Base-by-base conservation (phyloP, 192 early-diverging fungal genomes). In the Kickxella alabastrina region DNA sequence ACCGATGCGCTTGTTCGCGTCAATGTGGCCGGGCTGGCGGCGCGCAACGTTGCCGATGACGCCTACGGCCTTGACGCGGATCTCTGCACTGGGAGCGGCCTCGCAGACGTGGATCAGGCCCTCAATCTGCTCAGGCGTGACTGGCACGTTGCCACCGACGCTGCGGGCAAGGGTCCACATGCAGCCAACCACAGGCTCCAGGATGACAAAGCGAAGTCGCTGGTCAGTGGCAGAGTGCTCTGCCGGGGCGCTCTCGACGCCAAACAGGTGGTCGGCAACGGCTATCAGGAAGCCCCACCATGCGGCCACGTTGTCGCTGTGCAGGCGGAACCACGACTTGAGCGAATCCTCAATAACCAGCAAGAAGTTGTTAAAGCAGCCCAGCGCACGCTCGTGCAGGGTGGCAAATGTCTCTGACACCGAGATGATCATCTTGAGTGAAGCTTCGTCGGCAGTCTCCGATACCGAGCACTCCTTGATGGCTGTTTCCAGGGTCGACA, bases 81-180 rank as follows among this genome's bases (percentile, higher is more conserved):
- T 42, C 8, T 57, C 74, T 2, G 71, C 12, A 9, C 60, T 37
- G 5, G 52, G 46, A 1, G 74, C 55, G 10, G 43, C 27, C 43
- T 44, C 43, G 43, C 54, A 63, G 13, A 78, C 53, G 26, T 51
- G 53, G n/a, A 81, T 61, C n/a, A 81, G 58, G 0, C 68, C 66
- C 46, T 75, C 48, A 21, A 84, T 62, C 27, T 84, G 80, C 35
- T 58, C 66, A 1, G 34, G 56, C 1, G 62, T 77, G 3, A 65
- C 77, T 28, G 73, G 63, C 13, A 87, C 80, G 23, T 80, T 24
- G 19, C 76, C 78, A 18, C 82, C 70, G 27, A 83, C 69, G 10
- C 84, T 82, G 43, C 89, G 83, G 3, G 82, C 80, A 35, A 92
- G 55, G 2, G 85, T 79, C 90, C 90, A 94, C 45, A 92, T 64